Conservation (phyloP, 2,329 filamentous ascomycete species). For the Chaetomium sp. region DNA sequence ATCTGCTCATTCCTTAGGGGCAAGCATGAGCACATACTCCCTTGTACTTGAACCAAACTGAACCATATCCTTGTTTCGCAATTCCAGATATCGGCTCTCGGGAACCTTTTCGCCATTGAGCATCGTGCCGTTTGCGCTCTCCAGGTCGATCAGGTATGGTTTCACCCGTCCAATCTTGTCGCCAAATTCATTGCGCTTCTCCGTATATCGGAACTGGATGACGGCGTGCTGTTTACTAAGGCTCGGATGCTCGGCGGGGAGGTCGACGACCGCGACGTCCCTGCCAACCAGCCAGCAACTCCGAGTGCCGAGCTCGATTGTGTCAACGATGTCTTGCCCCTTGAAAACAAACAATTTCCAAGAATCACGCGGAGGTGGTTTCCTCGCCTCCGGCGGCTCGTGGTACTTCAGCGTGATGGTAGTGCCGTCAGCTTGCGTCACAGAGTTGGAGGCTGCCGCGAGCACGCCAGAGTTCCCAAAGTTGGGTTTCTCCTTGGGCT, state of each 20-base stretch:
- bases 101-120: slow-evolving; percentile 77
- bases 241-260: slow-evolving; percentile 85
- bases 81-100: slow-evolving; percentile 77
- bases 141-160: slow-evolving; percentile 90
- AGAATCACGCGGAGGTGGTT: slow-evolving; percentile 72
- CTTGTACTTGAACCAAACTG: slow-evolving; percentile 84
- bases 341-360: slow-evolving; percentile 98
- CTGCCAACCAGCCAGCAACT: slow-evolving; percentile 92
- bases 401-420: slow-evolving; percentile 90
- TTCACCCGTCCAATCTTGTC: slow-evolving; percentile 77
- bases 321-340: slow-evolving; percentile 75
- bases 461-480: slow-evolving; percentile 78
- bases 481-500: slow-evolving; percentile 85
- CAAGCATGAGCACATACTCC: slow-evolving; percentile 95
- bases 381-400: slow-evolving; percentile 89
- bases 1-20: slow-evolving; percentile 42
- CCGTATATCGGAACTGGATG: slow-evolving; percentile 85
- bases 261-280: slow-evolving; percentile 77
- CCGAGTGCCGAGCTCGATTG: slow-evolving; percentile 71
- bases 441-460: slow-evolving; percentile 81
- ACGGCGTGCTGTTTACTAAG: slow-evolving; percentile 95
- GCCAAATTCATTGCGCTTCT: slow-evolving; percentile 82
- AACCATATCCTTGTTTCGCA: slow-evolving; percentile 86
- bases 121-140: slow-evolving; percentile 86
- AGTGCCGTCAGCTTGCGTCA: slow-evolving; percentile 71